Conservation (phyloP, 305 asterid genomes). For the Solanum aculeatissimum region DNA sequence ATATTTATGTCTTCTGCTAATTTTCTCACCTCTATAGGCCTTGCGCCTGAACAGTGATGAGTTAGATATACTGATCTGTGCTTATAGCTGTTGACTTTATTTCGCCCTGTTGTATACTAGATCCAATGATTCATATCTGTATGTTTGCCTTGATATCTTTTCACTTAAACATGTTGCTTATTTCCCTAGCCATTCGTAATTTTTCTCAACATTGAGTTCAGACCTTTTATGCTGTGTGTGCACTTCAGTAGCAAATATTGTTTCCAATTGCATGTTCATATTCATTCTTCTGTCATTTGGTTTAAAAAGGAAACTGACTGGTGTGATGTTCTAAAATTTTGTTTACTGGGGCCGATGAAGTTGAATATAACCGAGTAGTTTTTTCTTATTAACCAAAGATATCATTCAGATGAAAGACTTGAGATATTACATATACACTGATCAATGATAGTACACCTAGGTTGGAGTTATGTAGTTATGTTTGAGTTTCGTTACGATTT, state of each 20-base stretch:
- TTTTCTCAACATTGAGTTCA: neutral
- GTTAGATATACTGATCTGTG: neutral
- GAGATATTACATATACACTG: neutral
- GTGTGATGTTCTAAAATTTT: neutral
- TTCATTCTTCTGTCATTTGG: neutral
- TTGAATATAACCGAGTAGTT: neutral
- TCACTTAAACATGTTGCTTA: neutral
- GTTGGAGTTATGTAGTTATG: neutral
- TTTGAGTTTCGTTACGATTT: neutral
- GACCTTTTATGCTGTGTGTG: neutral
- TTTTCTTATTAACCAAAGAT: neutral
- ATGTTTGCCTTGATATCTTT: neutral
- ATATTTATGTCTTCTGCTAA: neutral
- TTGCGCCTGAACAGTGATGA: neutral
- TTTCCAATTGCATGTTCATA: neutral
- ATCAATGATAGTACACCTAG: neutral
- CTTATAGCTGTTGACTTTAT: neutral
- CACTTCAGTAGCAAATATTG: neutral
- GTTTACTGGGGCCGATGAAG: neutral
- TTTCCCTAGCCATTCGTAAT: neutral
- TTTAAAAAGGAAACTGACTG: neutral
- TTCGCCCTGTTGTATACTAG: neutral
- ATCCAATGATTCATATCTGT: too few species aligned
- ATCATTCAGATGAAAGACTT: neutral
- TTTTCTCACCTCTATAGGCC: neutral